phyloP scores from a whole-genome alignment of 495 filamentous ascomycete species.

The Neurospora sp. region DNA sequence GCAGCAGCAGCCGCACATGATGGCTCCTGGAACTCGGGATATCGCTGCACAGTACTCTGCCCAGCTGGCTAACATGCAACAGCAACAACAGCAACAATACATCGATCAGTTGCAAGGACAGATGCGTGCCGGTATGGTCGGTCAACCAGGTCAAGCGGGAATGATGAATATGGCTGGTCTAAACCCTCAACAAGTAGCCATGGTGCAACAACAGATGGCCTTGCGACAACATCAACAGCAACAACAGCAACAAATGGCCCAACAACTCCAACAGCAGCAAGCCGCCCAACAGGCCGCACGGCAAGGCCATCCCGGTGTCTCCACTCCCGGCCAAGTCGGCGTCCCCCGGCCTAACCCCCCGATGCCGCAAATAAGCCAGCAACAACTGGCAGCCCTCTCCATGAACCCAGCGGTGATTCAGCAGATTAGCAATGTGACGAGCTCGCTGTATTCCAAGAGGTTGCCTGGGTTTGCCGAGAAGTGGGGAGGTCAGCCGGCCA shows the following conservation, averaged over 20 bases:
- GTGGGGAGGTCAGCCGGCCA: conserved; percentile 21
- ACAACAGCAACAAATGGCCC: conserved; percentile 26
- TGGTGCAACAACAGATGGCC: conserved; percentile 26
- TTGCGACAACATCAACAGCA: conserved; percentile 34
- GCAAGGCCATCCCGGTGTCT: neutral
- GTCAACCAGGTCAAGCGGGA: conserved; percentile 11
- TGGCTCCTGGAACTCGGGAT: conserved; percentile 6
- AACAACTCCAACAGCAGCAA: conserved; percentile 25
- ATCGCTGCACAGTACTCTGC: conserved; percentile 25
- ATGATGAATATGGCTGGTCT: conserved; percentile 27
- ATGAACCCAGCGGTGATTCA: conserved; percentile 6
- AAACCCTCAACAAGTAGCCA: conserved; percentile 7
- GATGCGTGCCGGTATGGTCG: conserved; percentile 22
- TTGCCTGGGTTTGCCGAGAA: conserved; percentile 34
- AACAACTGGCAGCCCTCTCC: conserved; percentile 11
- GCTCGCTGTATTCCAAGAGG: conserved; percentile 36
- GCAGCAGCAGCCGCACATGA: conserved; percentile 21
- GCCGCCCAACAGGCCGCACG: neutral
- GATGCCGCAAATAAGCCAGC: conserved; percentile 16
- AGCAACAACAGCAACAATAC: conserved; percentile 31
- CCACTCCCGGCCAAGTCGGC: neutral
- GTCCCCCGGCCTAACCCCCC: neutral
- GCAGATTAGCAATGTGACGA: conserved; percentile 22
- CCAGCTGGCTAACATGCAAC: conserved; percentile 22
- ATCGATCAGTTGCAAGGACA: conserved; percentile 20